Conservation (phyloP, 768 basidiomycete genomes). For the Boletus rubropictus region DNA sequence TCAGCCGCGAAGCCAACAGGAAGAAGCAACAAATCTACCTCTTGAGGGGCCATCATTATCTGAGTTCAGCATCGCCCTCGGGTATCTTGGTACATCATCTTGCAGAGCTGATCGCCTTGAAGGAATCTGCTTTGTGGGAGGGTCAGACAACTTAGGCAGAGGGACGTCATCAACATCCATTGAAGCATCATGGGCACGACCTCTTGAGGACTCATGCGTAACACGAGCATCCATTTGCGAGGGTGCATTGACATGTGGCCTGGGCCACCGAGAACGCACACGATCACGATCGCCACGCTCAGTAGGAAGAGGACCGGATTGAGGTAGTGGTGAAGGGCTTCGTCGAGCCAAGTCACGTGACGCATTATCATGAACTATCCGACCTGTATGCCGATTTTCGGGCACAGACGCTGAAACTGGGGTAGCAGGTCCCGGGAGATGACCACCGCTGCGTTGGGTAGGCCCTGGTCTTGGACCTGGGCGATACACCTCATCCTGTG, state of each 20-base stretch:
- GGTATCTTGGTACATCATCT: slow-evolving; percentile 31
- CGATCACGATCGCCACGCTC: slow-evolving; percentile 16
- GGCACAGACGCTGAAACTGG: slow-evolving; percentile 2
- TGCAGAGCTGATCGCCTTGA: slow-evolving; percentile 16
- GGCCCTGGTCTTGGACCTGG: slow-evolving; percentile 15
- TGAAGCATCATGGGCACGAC: slow-evolving; percentile 18
- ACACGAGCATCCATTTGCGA: slow-evolving; percentile 11
- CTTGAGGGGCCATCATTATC: slow-evolving; percentile 17
- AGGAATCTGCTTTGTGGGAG: slow-evolving; percentile 12
- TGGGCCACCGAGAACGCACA: slow-evolving; percentile 15
- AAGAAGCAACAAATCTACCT: slow-evolving; percentile 3
- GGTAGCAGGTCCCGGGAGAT: slow-evolving; percentile 4
- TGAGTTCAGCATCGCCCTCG: slow-evolving; percentile 33
- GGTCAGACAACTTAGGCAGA: slow-evolving; percentile 18
- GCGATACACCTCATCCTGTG: slow-evolving; percentile 31
- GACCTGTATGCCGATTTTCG: slow-evolving; percentile 7
- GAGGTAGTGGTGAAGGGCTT: slow-evolving; percentile 13
- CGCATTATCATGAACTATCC: not conserved
- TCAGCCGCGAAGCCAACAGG: not conserved
- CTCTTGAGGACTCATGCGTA: slow-evolving; percentile 16
- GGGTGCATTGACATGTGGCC: slow-evolving; percentile 6
- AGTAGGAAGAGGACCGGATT: not conserved
- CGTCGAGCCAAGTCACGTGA: slow-evolving; percentile 11
- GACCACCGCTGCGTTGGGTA: slow-evolving; percentile 7
- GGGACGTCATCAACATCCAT: slow-evolving; percentile 28